Percentiles rank a stretch among this genome's conserved stretches.
Evolutionary conservation across 73 alveolate species (phyloP).

Genomic region (Symbiodinium pilosum): DNA sequence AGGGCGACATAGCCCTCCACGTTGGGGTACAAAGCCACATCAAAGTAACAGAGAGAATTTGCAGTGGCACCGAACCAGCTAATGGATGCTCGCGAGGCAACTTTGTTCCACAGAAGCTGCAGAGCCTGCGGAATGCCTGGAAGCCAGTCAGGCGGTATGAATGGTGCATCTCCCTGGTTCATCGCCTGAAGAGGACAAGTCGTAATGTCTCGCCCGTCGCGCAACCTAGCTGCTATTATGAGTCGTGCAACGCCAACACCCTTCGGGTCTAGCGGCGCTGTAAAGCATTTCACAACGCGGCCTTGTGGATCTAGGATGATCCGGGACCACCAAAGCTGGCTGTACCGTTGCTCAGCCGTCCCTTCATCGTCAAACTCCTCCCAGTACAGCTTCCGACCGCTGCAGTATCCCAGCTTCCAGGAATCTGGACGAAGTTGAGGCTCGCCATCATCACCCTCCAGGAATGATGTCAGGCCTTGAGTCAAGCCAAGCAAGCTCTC

Average conservation of each 20-base stretch:
- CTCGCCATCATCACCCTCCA: not conserved
- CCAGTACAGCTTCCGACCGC: conserved; percentile 26
- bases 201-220: not conserved
- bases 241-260: conserved; percentile 76
- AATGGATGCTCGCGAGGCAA: conserved; percentile 29
- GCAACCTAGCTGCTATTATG: conserved; percentile 11
- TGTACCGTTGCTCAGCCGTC: conserved; percentile 41
- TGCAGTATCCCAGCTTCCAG: conserved; percentile 63
- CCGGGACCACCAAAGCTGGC: conserved; percentile 80
- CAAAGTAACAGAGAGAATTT: conserved; percentile 58
- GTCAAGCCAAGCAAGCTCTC: not conserved
- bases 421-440: conserved; percentile 1
- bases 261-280: not conserved
- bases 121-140: conserved; percentile 62
- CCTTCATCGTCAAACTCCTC: conserved; percentile 29
- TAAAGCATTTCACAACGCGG: conserved; percentile 42
- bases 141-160: conserved; percentile 69
- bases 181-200: conserved; percentile 44
- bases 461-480: not conserved
- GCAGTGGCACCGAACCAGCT: conserved; percentile 34
- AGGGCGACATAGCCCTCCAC: conserved; percentile 48
- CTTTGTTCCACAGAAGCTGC: conserved; percentile 53
- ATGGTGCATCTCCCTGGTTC: conserved; percentile 55
- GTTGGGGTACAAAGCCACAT: conserved; percentile 17
- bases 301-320: conserved; percentile 43